Base-by-base conservation (phyloP, 331 rosid genomes). In the Dryas integrifolia region DNA sequence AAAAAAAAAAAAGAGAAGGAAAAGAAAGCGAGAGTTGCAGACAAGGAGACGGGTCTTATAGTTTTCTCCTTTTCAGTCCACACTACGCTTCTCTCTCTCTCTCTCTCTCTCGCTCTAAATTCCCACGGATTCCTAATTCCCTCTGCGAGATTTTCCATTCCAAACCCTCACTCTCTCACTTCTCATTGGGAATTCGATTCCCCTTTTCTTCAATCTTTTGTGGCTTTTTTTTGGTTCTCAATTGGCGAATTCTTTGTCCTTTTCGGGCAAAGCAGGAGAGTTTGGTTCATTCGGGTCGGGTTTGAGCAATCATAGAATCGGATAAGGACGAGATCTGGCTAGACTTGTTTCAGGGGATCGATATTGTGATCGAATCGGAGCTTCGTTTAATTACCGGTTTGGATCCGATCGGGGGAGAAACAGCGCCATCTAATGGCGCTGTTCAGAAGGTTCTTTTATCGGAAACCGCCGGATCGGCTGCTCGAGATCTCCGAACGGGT, bases 371-470 rank as follows among this genome's bases (percentile, higher is more conserved):
- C 86, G 67, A 79, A 30, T 77, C 14, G 81, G 77, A 69, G 86
- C 55, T 84, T 45, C n/a, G 73, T 76, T 57, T 21, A 76, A 83
- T 78, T 72, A 68, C 74, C 87, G 96, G 84, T 88, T 91, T 94
- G 97, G 96, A 88, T 88, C 96, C 77, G 87, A 83, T 86, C 91
- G 77, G 79, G 82, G 89, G 71, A 78, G 89, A 77, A 94, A 88
- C 97, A 91, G 98, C 98, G 98, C 97, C 97, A 80, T 84, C 88
- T 3, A 71, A 94, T 94, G 98, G 98, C 97, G 97, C 98, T 94
- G 96, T 94, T 94, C 88, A 86, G 98, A 81, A 83, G 95, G 73
- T 88, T 94, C 78, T 94, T 94, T 70, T 91, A 91, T 81, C 85
- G 98, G 84, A 94, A 91, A 93, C 98, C 98, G 73, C 98, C 98